Base-by-base conservation (phyloP, 2,329 filamentous ascomycete genomes). In the Pseudogymnoascus sp. region DNA sequence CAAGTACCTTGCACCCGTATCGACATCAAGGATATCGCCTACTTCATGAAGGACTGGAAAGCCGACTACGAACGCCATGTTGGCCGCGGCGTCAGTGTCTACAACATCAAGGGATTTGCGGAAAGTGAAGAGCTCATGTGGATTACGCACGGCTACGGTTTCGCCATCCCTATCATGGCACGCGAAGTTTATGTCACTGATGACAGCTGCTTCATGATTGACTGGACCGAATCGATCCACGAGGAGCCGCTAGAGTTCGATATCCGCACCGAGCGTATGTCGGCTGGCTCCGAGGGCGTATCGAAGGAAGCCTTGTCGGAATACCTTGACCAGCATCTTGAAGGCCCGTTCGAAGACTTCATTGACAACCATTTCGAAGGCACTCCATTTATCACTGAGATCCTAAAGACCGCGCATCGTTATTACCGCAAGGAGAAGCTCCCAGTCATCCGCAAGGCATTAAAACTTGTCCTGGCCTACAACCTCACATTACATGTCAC, bases 31-130 rank as follows among this genome's bases (percentile, higher is more conserved):
- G 93, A 97, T 72, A 96, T 97, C 72, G 90, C 87, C 47, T 96
- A 96, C 77, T 97, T 97, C 81, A 95, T 97, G 90, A 97, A 97
- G 81, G 93, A 97, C 76, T 97, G 93, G 93, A 96, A 93, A 78
- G 93, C 92, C 50, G 93, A 97, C 75, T 96, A 95, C 71, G 92
- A 96, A 78, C 88, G 92, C 70, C 93, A 97, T 74, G 85, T 95
- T 69, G 89, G 86, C 67, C 86, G 90, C 64, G 91, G 90, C 63
- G 91, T 97, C 74, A 96, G 92, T 1, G 89, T 96, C 59, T 93
- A 89, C 76, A 97, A 97, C 73, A 95, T 97, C 79, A 96, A 96
- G 80, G 93, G 93, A 61, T 88, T 88, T 67, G 79, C 84, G 13
- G 80, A 82, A 66, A 86, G 86, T 75, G 86, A 88, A 75, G 83